Conservation (phyloP, 2,329 filamentous ascomycete species). For the Daldinia sp. region DNA sequence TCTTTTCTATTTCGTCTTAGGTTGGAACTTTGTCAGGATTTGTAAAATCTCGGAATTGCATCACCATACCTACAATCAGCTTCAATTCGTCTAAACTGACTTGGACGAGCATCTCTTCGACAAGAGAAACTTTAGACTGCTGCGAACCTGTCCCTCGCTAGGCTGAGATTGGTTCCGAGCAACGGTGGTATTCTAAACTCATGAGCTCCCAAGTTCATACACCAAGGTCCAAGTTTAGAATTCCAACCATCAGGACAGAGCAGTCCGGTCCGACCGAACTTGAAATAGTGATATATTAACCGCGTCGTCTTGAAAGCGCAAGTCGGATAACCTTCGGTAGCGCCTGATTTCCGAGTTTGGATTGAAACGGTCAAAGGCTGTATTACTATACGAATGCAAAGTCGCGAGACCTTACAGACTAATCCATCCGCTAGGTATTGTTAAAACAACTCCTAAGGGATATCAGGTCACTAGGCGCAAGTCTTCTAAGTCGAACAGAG, state of each 20-base stretch:
- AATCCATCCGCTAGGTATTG: conserved; percentile 20
- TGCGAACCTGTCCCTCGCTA: conserved; percentile 20
- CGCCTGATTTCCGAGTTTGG: conserved; percentile 7
- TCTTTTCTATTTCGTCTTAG: conserved; percentile 31
- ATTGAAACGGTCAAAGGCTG: conserved; percentile 11
- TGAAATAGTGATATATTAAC: conserved; percentile 15
- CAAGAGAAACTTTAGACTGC: conserved; percentile 24
- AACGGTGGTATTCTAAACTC: conserved; percentile 16
- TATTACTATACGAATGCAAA: conserved; percentile 26
- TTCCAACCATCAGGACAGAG: conserved; percentile 14
- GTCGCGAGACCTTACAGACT: conserved; percentile 27
- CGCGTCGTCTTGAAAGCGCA: conserved; percentile 17
- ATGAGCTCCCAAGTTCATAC: conserved; percentile 14
- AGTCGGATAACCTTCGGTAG: not conserved
- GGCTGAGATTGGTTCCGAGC: conserved; percentile 26
- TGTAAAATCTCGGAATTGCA: conserved; percentile 25
- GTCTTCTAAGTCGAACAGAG: conserved; percentile 25
- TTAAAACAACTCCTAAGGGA: conserved; percentile 17
- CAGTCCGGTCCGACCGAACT: conserved; percentile 13
- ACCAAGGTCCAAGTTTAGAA: conserved; percentile 15
- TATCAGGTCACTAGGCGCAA: conserved; percentile 18
- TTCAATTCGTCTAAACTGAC: conserved; percentile 28
- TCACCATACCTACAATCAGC: conserved; percentile 26
- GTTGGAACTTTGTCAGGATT: conserved; percentile 22
- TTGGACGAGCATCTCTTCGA: conserved; percentile 23